These are phyloP conservation scores for Stephania yunnanensis DNA, from an alignment of 164 flowering plant genomes.

Conservation along the genomic window DNA sequence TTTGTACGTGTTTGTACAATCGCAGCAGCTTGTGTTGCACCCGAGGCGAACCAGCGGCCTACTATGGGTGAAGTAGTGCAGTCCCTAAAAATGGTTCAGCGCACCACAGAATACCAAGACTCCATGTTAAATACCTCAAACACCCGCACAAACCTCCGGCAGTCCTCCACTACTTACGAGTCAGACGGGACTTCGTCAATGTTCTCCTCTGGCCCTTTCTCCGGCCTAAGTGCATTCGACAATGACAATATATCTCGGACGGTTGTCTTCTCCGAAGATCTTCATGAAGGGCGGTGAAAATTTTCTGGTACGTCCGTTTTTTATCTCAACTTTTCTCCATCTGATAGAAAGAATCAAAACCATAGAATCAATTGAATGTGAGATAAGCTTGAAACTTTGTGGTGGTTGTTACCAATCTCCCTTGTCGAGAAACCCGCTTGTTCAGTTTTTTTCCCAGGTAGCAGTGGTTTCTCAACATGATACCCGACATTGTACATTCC, in stretches of 20 bases:
- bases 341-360: neutral
- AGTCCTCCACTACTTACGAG: constrained; percentile 82
- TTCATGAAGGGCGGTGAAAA: constrained; percentile 84
- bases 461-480: constrained; percentile 17
- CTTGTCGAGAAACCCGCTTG: constrained; percentile 16
- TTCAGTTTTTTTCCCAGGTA: constrained; percentile 23
- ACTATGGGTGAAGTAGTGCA: constrained; percentile 99
- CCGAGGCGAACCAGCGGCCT: constrained; percentile 89
- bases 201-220: constrained; percentile 94
- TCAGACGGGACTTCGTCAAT: constrained; percentile 92
- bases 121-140: constrained; percentile 36
- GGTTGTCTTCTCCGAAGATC: constrained; percentile 88
- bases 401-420: constrained; percentile 10
- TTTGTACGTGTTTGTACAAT: constrained; percentile 89
- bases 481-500: constrained; percentile 29
- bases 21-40: constrained; percentile 98
- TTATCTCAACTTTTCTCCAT: neutral
- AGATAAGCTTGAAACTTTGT: constrained; percentile 12
- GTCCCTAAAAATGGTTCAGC: constrained; percentile 97
- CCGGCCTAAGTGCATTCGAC: constrained; percentile 72
- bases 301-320: neutral
- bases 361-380: neutral
- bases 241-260: constrained; percentile 64
- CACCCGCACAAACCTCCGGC: constrained; percentile 58
- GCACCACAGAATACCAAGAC: constrained; percentile 68